Evolutionary conservation across 306 rosid species (phyloP).

Genomic region (Adenanthera pavonina): DNA sequence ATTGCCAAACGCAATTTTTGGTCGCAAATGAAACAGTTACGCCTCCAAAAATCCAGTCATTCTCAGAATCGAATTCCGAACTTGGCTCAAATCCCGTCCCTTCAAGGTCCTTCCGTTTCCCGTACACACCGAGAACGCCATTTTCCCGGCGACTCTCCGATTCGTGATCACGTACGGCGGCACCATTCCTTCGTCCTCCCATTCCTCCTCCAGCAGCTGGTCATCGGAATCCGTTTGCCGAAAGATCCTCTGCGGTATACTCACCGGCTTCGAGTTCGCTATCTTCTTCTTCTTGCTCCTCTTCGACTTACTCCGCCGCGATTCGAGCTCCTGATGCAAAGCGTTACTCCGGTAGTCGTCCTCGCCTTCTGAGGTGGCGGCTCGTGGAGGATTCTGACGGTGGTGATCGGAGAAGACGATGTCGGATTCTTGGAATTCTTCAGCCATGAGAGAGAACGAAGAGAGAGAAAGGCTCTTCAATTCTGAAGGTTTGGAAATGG

Average conservation of each 20-base stretch:
- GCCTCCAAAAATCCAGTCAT: slow-evolving; percentile 80
- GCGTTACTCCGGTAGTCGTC: slow-evolving; percentile 20
- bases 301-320: neutral
- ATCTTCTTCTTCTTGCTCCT: slow-evolving; percentile 12
- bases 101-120: slow-evolving; percentile 75
- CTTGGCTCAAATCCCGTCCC: slow-evolving; percentile 73
- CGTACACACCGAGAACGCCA: slow-evolving; percentile 63
- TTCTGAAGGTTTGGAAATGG: neutral
- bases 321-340: neutral
- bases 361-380: neutral
- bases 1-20: slow-evolving; percentile 1
- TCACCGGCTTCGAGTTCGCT: slow-evolving; percentile 54
- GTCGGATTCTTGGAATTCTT: slow-evolving; percentile 72
- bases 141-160: slow-evolving; percentile 55
- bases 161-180: slow-evolving; percentile 64
- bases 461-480: neutral
- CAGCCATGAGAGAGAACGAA: slow-evolving; percentile 42
- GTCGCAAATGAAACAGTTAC: slow-evolving; percentile 4
- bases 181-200: slow-evolving; percentile 50
- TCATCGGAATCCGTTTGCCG: slow-evolving; percentile 12
- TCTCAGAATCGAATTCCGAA: slow-evolving; percentile 70
- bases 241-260: slow-evolving; percentile 46
- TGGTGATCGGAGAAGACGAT: slow-evolving; percentile 53
- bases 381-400: neutral
- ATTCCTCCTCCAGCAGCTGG: slow-evolving; percentile 42